Conservation (phyloP, 1,284 basidiomycete species). For the Leccinum fallax region DNA sequence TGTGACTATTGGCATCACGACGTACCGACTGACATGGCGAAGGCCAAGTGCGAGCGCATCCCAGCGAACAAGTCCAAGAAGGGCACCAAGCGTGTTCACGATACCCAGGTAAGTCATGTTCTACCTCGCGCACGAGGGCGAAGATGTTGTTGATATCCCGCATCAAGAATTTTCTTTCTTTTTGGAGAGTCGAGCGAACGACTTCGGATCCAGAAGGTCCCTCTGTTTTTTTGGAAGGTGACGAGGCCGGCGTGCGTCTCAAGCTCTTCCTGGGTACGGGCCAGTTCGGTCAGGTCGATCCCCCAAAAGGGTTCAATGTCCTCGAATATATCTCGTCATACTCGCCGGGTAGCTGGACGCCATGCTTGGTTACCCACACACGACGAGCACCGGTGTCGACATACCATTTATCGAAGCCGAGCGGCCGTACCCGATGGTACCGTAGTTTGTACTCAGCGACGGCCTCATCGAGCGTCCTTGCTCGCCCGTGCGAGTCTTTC, state of each 20-base stretch:
- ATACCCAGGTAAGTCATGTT: constrained; percentile 24
- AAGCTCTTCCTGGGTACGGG: constrained; percentile 39
- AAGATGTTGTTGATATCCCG: constrained; percentile 15
- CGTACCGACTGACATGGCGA: too few species aligned
- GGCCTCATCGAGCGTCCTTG: constrained; percentile 43
- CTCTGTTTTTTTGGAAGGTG: constrained; percentile 16
- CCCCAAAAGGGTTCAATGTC: constrained; percentile 61
- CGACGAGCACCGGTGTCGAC: neutral
- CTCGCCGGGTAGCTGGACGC: constrained; percentile 61
- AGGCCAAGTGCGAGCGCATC: too few species aligned
- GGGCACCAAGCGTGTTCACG: too few species aligned
- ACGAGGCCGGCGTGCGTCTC: constrained; percentile 30
- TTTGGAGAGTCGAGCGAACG: constrained; percentile 11
- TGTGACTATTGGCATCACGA: too few species aligned
- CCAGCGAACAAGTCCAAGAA: too few species aligned
- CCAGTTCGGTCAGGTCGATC: constrained; percentile 48
- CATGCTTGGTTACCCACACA: constrained; percentile 44
- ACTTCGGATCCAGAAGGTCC: constrained; percentile 13
- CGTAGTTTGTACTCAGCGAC: constrained; percentile 49
- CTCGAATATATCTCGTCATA: constrained; percentile 52
- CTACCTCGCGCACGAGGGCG: constrained; percentile 22
- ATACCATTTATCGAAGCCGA: constrained; percentile 61
- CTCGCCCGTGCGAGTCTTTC: constrained; percentile 46
- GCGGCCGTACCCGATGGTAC: constrained; percentile 50
- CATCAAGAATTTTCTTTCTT: neutral